These are phyloP conservation scores for Pichia heedii DNA, from an alignment of 805 yeast species.

Conservation along the genomic window DNA sequence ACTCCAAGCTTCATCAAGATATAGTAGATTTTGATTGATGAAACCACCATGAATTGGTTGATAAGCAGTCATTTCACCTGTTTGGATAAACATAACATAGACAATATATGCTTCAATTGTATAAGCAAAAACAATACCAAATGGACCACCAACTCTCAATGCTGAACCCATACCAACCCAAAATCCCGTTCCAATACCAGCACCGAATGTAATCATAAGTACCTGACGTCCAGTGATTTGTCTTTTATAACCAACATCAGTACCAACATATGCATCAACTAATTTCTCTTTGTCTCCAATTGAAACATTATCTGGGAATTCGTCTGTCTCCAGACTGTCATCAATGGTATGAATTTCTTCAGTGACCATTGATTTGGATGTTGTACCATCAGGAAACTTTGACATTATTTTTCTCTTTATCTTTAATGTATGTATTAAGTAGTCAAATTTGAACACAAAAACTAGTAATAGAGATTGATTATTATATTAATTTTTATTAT, in stretches of 20 bases:
- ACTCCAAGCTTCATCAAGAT: conserved; percentile 48
- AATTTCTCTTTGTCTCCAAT: conserved; percentile 22
- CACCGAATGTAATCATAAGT: conserved; percentile 73
- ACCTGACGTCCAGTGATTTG: conserved; percentile 35
- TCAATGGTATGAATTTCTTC: conserved; percentile 3
- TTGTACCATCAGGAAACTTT: neutral
- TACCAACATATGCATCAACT: conserved; percentile 10
- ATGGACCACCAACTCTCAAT: conserved; percentile 38
- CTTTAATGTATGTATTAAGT: neutral
- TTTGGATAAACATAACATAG: conserved; percentile 50
- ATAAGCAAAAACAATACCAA: conserved; percentile 45
- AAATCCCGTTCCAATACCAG: conserved; percentile 76
- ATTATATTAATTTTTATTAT: no score
- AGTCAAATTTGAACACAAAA: no score
- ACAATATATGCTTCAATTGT: conserved; percentile 49
- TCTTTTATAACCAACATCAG: conserved; percentile 26
- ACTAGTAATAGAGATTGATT: no score
- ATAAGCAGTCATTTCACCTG: conserved; percentile 59
- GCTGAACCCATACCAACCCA: conserved; percentile 49
- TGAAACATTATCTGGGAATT: conserved; percentile 15
- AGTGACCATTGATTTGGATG: neutral
- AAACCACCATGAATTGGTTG: conserved; percentile 54
- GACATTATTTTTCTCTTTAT: no score
- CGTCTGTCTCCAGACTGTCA: conserved; percentile 2
- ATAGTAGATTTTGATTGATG: conserved; percentile 28